Percentiles rank a stretch among this genome's conserved stretches.
These are phyloP conservation scores for Taxawa tesnikishii DNA, from an alignment of 2,329 filamentous ascomycete species.

Conservation along the genomic window DNA sequence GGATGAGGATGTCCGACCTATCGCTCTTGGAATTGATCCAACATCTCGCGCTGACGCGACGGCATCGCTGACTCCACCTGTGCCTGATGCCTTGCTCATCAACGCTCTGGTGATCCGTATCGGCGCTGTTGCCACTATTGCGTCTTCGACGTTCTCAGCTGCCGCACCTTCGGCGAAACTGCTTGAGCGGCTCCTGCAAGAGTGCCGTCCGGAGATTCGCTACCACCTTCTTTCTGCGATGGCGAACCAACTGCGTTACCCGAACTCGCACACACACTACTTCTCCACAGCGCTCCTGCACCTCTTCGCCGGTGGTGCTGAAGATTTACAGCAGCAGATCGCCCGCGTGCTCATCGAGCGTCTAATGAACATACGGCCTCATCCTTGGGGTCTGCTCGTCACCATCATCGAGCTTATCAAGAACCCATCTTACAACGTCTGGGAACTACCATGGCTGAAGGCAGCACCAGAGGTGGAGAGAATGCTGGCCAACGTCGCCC, in stretches of 20 bases:
- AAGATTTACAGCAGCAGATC: slow-evolving; percentile 84
- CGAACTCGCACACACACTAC: slow-evolving; percentile 82
- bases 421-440: slow-evolving; percentile 84
- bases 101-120: slow-evolving; percentile 78
- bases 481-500: slow-evolving; percentile 18
- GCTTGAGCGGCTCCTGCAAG: slow-evolving; percentile 64
- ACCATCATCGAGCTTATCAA: slow-evolving; percentile 82
- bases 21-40: slow-evolving; percentile 43
- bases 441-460: slow-evolving; percentile 86
- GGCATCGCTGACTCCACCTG: neutral
- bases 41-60: slow-evolving; percentile 7
- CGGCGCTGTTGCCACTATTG: slow-evolving; percentile 58
- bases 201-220: slow-evolving; percentile 31
- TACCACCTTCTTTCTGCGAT: slow-evolving; percentile 79
- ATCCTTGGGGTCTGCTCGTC: slow-evolving; percentile 89
- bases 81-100: slow-evolving; percentile 57
- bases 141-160: slow-evolving; percentile 50
- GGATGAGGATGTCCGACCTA: slow-evolving; percentile 61
- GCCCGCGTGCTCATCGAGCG: slow-evolving; percentile 80
- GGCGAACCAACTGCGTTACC: slow-evolving; percentile 82
- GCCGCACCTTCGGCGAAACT: slow-evolving; percentile 57
- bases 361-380: slow-evolving; percentile 76
- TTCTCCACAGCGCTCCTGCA: slow-evolving; percentile 79
- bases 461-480: slow-evolving; percentile 63
- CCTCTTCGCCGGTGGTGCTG: slow-evolving; percentile 53